Evolutionary conservation across 768 basidiomycete genomes (phyloP).

Genomic region (Inosperma sp.): DNA sequence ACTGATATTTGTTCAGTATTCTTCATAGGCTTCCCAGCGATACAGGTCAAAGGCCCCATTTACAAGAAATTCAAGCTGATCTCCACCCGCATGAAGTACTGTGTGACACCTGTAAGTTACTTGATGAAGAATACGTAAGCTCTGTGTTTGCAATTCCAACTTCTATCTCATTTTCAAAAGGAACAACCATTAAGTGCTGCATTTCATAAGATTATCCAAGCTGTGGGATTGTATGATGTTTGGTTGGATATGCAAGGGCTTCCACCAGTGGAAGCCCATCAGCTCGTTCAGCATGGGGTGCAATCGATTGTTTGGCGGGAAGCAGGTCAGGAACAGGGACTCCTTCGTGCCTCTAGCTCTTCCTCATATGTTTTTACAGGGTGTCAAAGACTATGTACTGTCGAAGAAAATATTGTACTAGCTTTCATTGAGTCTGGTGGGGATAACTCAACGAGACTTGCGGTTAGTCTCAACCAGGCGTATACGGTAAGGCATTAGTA

Average conservation of each 20-base stretch:
- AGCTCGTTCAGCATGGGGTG: constrained; percentile 70
- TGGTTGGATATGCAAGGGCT: constrained; percentile 59
- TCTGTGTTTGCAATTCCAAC: background rate
- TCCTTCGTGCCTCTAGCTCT: background rate
- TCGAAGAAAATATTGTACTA: constrained; percentile 68
- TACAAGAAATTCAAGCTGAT: constrained; percentile 74
- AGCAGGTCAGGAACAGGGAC: constrained; percentile 42
- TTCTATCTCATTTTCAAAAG: constrained; percentile 32
- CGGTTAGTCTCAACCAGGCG: constrained; percentile 59
- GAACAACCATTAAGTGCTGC: constrained; percentile 66
- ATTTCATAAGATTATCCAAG: constrained; percentile 65
- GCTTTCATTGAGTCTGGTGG: constrained; percentile 57
- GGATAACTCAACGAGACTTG: constrained; percentile 58
- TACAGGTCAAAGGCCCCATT: constrained; percentile 42
- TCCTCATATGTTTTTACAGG: constrained; percentile 41
- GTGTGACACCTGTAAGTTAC: constrained; percentile 72
- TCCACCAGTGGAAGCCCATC: constrained; percentile 49
- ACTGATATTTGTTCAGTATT: constrained; percentile 41
- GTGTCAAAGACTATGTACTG: constrained; percentile 55
- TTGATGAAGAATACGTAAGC: constrained; percentile 59
- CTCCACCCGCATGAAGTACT: constrained; percentile 73
- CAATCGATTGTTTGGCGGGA: constrained; percentile 71
- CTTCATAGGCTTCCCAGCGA: constrained; percentile 63
- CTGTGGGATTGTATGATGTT: constrained; percentile 63
- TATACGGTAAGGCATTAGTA: constrained; percentile 45